These are phyloP conservation scores for Aspergillus terreus DNA, from an alignment of 2,329 filamentous ascomycete genomes.

Conservation along the genomic window DNA sequence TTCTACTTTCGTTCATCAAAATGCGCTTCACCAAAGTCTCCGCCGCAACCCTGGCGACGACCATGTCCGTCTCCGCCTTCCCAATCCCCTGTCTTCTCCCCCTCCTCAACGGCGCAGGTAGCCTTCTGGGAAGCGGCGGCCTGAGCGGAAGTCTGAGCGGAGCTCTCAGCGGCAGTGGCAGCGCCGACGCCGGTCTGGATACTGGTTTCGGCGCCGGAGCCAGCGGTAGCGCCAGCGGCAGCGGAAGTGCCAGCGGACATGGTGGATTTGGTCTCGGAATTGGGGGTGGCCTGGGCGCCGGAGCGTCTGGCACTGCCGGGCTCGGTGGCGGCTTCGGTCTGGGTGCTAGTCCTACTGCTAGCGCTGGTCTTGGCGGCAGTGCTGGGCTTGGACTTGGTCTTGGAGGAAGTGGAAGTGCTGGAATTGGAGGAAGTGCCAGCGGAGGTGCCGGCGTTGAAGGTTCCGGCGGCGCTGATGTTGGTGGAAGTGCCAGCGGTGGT, in stretches of 20 bases:
- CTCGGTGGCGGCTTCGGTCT: not conserved
- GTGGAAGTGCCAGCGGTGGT: not conserved
- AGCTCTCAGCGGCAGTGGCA: not conserved
- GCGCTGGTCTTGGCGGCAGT: not conserved
- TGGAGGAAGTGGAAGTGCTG: not conserved
- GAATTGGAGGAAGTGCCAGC: too few relatives aligned
- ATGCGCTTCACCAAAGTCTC: constrained; percentile 5
- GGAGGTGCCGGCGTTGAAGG: too few relatives aligned
- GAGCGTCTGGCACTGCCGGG: not conserved
- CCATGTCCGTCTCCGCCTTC: constrained; percentile 4
- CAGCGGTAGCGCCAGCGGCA: not conserved
- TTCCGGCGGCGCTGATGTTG: too few relatives aligned
- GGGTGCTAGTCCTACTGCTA: not conserved
- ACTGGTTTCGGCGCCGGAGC: not conserved
- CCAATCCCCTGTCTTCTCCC: constrained; percentile 8
- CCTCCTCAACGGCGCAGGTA: constrained; percentile 8
- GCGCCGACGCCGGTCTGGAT: not conserved
- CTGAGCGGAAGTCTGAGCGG: not conserved
- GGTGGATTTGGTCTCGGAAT: not conserved
- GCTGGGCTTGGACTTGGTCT: not conserved
- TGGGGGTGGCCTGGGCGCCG: not conserved
- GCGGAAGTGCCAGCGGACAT: not conserved
- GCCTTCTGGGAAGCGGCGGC: constrained; percentile 1
- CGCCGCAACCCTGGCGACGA: constrained; percentile 2
- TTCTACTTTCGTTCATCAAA: not conserved